phyloP scores from a whole-genome alignment of 2,329 filamentous ascomycete genomes.

The Berkeleyomyces rouxiae region DNA sequence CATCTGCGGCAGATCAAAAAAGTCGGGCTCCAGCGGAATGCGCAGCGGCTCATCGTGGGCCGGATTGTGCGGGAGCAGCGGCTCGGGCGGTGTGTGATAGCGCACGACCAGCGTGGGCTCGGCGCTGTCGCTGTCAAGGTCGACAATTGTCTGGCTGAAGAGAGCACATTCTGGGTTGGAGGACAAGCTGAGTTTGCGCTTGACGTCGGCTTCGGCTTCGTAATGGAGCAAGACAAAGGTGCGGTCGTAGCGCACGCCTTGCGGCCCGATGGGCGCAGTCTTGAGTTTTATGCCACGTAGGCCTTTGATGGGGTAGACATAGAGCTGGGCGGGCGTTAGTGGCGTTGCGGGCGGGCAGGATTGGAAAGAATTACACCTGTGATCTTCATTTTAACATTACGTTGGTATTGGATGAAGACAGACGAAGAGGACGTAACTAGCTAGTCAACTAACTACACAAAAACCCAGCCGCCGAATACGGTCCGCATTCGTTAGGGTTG shows the following conservation, averaged over 20 bases:
- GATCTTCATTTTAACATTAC: conserved; percentile 20
- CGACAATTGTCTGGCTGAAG: conserved; percentile 41
- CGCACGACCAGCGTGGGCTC: neutral
- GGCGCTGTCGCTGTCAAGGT: conserved; percentile 8
- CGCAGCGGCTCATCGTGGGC: conserved; percentile 27
- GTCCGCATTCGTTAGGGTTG: neutral
- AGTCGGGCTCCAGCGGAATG: conserved; percentile 40
- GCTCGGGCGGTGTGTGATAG: neutral
- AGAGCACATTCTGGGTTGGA: conserved; percentile 42
- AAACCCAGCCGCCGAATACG: no score
- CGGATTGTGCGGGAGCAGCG: conserved; percentile 16
- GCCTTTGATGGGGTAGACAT: conserved; percentile 59
- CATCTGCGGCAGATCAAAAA: conserved; percentile 28
- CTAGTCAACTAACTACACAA: neutral
- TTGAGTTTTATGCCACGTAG: conserved; percentile 43
- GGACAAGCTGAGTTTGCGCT: conserved; percentile 44
- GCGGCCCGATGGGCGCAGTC: conserved; percentile 36
- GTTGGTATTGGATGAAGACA: neutral
- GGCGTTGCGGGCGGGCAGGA: neutral
- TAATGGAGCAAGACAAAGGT: conserved; percentile 52
- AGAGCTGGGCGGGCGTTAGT: conserved; percentile 27
- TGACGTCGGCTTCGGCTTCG: conserved; percentile 22
- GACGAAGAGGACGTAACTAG: neutral
- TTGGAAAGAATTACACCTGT: conserved; percentile 17
- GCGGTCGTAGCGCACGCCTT: conserved; percentile 50